Evolutionary conservation across 2,329 filamentous ascomycete species (phyloP), one percentile per base, ranked within the genome.

Genomic region (Exophiala viscosa): DNA sequence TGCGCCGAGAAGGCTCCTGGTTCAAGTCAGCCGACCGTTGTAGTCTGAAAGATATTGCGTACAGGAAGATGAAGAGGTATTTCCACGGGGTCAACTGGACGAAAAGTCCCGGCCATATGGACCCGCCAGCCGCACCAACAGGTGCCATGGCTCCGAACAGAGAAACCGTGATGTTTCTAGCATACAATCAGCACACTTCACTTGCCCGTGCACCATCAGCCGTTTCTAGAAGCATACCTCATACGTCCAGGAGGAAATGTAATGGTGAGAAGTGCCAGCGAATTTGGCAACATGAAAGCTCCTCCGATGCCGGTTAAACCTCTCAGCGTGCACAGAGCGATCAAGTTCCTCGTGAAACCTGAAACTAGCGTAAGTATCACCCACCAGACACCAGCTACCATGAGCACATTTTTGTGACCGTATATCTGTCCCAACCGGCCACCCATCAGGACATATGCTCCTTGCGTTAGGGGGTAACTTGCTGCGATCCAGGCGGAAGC

Each of bases 401-500:
- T 60, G 33, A 85, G 76, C 33, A 83, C 65, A 4, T 66, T 70
- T 62, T 80, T 80, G 65, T 83, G 76, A 0, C 83, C 83, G 53
- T 79, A 81, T 0, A 79, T 66, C 38, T 82, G 78, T 2, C 82
- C 81, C 3, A 85, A 64, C 0, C 82, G 74, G 2, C 80, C 80
- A 2, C 75, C 76, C 2, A 80, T 69, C 2, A 85, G 69, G 31
- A 84, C 77, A 59, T 84, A 84, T 0, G 80, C 78, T 9, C 81
- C 81, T 55, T 79, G 76, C 0, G 77, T 75, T 47, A 9, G 39
- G 0, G 77, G 74, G 10, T 79, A 65, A 1, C 74, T 77, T 45
- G 7, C 71, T 5, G 68, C 66, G 52, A 72, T 69, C 71, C 71
- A 74, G 44, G 40, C 52, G 5, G 49, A 55, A 4, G 48, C 18